phyloP scores from a whole-genome alignment of 2,329 filamentous ascomycete genomes.

The Myriangium duriaei region DNA sequence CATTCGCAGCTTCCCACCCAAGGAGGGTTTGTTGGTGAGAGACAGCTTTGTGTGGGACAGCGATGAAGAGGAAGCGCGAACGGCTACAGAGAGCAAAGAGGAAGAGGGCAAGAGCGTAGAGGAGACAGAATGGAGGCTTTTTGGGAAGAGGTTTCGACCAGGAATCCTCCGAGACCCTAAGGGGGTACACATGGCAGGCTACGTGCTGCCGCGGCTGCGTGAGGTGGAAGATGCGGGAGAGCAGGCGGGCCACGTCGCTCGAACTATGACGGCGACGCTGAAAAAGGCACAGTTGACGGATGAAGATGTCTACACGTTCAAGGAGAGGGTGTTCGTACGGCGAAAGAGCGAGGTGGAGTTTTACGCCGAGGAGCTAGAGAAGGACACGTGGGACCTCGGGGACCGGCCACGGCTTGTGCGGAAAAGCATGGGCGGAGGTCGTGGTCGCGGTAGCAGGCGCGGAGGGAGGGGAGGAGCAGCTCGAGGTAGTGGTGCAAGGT shows the following conservation, averaged over 20 bases:
- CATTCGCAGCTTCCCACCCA: conserved; percentile 36
- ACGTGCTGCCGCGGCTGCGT: conserved; percentile 17
- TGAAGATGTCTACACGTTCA: background rate
- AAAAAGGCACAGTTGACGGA: background rate
- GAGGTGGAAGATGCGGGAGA: conserved; percentile 9
- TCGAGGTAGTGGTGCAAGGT: conserved; percentile 1
- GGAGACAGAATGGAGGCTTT: conserved; percentile 19
- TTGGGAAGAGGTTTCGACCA: background rate
- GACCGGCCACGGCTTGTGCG: conserved; percentile 6
- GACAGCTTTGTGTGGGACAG: conserved; percentile 38
- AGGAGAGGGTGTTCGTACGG: conserved; percentile 1
- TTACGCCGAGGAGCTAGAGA: conserved; percentile 5
- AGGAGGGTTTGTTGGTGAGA: too few relatives aligned
- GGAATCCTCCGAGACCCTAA: background rate
- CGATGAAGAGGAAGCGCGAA: conserved; percentile 26
- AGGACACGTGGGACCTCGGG: conserved; percentile 7
- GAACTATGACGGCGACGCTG: background rate
- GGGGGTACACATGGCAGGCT: conserved; percentile 7
- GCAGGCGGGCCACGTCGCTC: conserved; percentile 1
- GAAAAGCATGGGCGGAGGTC: conserved; percentile 10
- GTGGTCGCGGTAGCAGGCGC: conserved; percentile 9
- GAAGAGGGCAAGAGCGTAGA: conserved; percentile 20
- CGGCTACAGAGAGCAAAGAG: conserved; percentile 18
- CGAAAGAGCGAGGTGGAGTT: conserved; percentile 4
- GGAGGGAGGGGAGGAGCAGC: conserved; percentile 1